These are phyloP conservation scores for Truncatella angustata DNA, from an alignment of 2,329 filamentous ascomycete species.

Conservation along the genomic window DNA sequence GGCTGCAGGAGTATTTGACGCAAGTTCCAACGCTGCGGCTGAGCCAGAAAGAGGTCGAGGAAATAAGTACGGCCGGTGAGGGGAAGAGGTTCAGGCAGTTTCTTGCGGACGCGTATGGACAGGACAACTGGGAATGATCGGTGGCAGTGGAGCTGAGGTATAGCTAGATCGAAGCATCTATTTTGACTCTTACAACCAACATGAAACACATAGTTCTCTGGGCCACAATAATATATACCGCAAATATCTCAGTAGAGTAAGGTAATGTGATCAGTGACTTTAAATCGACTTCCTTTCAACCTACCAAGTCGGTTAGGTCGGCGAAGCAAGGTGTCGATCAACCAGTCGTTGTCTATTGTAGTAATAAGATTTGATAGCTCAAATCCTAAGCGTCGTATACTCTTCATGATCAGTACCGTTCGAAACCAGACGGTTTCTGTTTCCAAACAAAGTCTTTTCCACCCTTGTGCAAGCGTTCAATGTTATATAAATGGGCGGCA, in stretches of 20 bases:
- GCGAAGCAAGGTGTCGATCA: conserved; percentile 6
- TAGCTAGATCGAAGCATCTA: too few species aligned
- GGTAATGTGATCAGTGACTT: conserved; percentile 4
- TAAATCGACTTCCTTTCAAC: conserved; percentile 4
- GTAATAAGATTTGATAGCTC: background rate
- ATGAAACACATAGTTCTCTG: too few species aligned
- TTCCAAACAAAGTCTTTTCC: too few species aligned
- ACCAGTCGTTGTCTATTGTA: background rate
- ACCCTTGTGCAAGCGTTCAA: too few species aligned
- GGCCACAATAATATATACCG: background rate
- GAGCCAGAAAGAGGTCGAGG: conserved; percentile 52
- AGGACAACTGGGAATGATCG: background rate
- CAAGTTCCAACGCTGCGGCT: conserved; percentile 53
- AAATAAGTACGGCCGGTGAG: conserved; percentile 51
- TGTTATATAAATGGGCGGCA: too few species aligned
- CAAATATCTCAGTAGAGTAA: too few species aligned
- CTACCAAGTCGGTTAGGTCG: background rate
- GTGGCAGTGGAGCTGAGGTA: too few species aligned
- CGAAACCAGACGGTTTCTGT: too few species aligned
- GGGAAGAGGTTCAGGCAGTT: conserved; percentile 47
- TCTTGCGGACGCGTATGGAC: background rate
- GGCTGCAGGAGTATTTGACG: conserved; percentile 50
- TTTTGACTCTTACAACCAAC: too few species aligned
- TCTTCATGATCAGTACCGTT: too few species aligned
- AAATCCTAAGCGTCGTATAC: too few species aligned